Evolutionary conservation across 352 stramenopile genomes (phyloP).

Genomic region (Globisporangium rhizosaccharum): DNA sequence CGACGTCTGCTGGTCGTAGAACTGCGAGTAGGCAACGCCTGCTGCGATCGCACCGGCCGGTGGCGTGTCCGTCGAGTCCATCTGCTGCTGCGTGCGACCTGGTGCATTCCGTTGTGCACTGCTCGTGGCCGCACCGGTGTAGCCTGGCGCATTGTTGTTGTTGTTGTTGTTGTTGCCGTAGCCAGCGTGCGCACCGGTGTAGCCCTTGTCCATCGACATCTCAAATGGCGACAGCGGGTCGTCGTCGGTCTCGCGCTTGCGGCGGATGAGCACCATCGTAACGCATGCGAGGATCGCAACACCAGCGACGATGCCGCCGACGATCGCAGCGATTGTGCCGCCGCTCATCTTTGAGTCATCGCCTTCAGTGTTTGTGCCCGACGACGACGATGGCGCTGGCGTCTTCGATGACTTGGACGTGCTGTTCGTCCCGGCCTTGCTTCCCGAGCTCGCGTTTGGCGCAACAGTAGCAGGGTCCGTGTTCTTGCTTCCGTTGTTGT

Average conservation of each 20-base stretch:
- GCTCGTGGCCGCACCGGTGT: slow-evolving; percentile 2
- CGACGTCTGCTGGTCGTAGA: slow-evolving; percentile 75
- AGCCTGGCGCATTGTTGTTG: slow-evolving; percentile 13
- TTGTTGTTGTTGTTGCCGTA: slow-evolving; percentile 38
- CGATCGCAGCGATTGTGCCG: slow-evolving; percentile 61
- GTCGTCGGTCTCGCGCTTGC: slow-evolving; percentile 52
- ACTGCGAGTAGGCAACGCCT: slow-evolving; percentile 64
- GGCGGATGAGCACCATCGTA: slow-evolving; percentile 51
- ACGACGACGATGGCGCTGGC: slow-evolving; percentile 3
- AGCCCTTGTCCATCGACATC: slow-evolving; percentile 83
- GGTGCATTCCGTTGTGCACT: slow-evolving; percentile 19
- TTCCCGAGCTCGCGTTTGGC: too few species aligned
- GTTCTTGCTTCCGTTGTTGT: background rate
- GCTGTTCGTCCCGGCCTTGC: background rate
- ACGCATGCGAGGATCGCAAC: slow-evolving; percentile 55
- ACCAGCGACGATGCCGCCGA: slow-evolving; percentile 54
- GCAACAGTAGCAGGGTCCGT: too few species aligned
- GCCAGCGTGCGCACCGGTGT: slow-evolving; percentile 29
- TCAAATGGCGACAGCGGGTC: slow-evolving; percentile 79
- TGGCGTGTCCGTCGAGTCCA: slow-evolving; percentile 31
- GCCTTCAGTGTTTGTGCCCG: slow-evolving; percentile 7
- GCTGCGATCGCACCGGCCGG: slow-evolving; percentile 31
- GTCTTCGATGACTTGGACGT: slow-evolving; percentile 6
- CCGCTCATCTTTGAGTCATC: slow-evolving; percentile 53
- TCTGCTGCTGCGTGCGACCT: slow-evolving; percentile 8